phyloP scores from a whole-genome alignment of 345 rosid species.

The Citrus sp. region DNA sequence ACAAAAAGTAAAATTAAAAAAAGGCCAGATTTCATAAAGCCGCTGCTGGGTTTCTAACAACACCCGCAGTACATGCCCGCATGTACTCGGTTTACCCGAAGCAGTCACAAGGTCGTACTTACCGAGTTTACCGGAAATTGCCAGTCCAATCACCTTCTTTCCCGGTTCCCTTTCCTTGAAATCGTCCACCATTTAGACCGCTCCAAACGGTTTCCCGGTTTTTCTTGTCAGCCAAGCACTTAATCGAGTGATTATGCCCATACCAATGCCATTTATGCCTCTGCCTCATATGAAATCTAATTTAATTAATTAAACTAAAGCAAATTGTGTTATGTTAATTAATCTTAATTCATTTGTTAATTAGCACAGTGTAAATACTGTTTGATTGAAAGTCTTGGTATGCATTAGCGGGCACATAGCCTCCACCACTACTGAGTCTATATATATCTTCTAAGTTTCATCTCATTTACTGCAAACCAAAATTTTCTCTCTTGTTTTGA shows the following conservation, averaged over 20 bases:
- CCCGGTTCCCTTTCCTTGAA: background rate
- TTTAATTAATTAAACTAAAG: background rate
- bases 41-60: slow-evolving; percentile 14
- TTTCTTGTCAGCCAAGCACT: slow-evolving; percentile 15
- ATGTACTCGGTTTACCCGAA: slow-evolving; percentile 13
- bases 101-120: slow-evolving; percentile 6
- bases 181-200: background rate
- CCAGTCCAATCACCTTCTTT: slow-evolving; percentile 16
- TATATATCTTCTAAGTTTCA: slow-evolving; percentile 9
- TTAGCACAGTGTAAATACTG: slow-evolving; percentile 6
- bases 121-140: slow-evolving; percentile 9
- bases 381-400: slow-evolving; percentile 15
- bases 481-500: background rate
- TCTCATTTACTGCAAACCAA: slow-evolving; percentile 7
- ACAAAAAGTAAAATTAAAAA: too few relatives aligned
- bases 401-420: slow-evolving; percentile 14
- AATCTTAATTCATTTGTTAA: background rate
- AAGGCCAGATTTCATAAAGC: background rate
- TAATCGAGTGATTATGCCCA: background rate
- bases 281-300: background rate
- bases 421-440: slow-evolving; percentile 11
- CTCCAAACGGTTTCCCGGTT: slow-evolving; percentile 13
- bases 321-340: background rate
- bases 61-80: slow-evolving; percentile 25
- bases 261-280: background rate